These are phyloP conservation scores for Aegilops speltoides DNA, from an alignment of 176 grass and related monocot species.

Conservation along the genomic window DNA sequence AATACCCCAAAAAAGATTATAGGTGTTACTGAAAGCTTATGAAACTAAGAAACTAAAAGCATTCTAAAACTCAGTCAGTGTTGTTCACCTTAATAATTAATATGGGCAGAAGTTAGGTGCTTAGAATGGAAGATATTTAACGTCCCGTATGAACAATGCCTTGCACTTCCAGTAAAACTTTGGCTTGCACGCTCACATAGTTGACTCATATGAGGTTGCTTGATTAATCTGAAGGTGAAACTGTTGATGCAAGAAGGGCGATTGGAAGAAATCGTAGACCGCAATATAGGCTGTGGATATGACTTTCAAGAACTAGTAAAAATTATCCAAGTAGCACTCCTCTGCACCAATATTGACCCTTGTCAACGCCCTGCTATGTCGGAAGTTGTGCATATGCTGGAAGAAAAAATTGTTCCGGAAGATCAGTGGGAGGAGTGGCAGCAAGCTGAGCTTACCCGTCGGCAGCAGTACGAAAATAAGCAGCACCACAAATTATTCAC, in stretches of 20 bases:
- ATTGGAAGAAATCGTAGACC: slow-evolving; percentile 48
- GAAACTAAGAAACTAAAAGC: neutral
- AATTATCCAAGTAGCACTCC: slow-evolving; percentile 67
- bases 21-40: neutral
- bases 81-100: slow-evolving; percentile 16
- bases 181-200: neutral
- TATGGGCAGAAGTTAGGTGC: neutral
- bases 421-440: slow-evolving; percentile 79
- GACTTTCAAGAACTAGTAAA: slow-evolving; percentile 44
- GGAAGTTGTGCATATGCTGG: slow-evolving; percentile 77
- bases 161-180: neutral
- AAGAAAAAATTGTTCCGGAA: slow-evolving; percentile 54
- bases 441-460: slow-evolving; percentile 43
- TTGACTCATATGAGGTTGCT: slow-evolving; percentile 18
- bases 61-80: neutral
- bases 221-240: slow-evolving; percentile 60
- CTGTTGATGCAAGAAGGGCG: slow-evolving; percentile 37
- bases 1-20: slow-evolving; percentile 23
- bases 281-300: slow-evolving; percentile 50
- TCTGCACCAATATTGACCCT: slow-evolving; percentile 65
- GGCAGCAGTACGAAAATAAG: slow-evolving; percentile 53
- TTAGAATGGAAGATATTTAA: slow-evolving; percentile 8
- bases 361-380: slow-evolving; percentile 73
- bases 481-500: slow-evolving; percentile 45
- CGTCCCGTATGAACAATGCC: neutral